Conservation (phyloP, 805 yeast species). For the Lipomyces mesembrius region DNA sequence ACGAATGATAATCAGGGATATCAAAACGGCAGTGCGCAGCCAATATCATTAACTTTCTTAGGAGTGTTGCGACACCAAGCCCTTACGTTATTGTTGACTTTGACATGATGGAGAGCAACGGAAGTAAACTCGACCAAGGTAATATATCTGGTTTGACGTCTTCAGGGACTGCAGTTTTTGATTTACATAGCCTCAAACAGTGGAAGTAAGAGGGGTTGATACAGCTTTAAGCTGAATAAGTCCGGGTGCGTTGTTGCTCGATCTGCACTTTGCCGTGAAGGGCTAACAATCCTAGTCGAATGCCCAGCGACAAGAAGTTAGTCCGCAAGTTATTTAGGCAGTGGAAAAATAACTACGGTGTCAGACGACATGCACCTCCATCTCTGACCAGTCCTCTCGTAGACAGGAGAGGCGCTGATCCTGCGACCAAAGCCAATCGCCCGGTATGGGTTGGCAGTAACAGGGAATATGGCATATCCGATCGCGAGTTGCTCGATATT, state of each 20-base stretch:
- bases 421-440: neutral
- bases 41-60: too few species aligned
- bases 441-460: constrained; percentile 25
- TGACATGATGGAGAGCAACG: too few species aligned
- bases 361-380: neutral
- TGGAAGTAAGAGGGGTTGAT: neutral
- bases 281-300: neutral
- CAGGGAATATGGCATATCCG: constrained; percentile 31
- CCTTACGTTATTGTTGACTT: too few species aligned
- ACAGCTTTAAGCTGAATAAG: neutral
- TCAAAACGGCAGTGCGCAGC: too few species aligned
- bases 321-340: neutral
- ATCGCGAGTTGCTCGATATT: constrained; percentile 29
- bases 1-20: too few species aligned
- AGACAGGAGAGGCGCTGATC: neutral
- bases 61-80: too few species aligned
- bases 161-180: too few species aligned
- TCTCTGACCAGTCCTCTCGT: neutral
- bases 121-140: too few species aligned
- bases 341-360: neutral
- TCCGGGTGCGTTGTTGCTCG: neutral
- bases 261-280: neutral
- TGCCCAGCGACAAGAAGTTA: neutral
- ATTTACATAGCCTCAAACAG: too few species aligned
- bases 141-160: too few species aligned